phyloP scores from a whole-genome alignment of 1,139 yeast species.

The Kodamaea fungicola region DNA sequence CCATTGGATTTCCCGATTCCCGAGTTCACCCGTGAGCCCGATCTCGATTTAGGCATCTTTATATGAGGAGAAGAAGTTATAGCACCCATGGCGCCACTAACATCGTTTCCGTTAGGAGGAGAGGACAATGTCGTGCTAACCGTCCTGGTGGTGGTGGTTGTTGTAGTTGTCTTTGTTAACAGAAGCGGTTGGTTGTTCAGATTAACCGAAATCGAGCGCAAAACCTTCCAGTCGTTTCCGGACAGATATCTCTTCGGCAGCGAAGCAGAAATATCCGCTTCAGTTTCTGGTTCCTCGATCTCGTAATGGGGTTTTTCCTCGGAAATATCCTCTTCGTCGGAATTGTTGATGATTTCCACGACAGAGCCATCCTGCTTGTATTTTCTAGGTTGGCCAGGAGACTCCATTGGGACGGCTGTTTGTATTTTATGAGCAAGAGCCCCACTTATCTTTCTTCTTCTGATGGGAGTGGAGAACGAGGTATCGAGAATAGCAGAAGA shows the following conservation, averaged over 20 bases:
- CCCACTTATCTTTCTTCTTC: slow-evolving; percentile 68
- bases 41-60: slow-evolving; percentile 34
- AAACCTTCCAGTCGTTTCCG: slow-evolving; percentile 36
- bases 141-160: slow-evolving; percentile 45
- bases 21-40: slow-evolving; percentile 28
- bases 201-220: slow-evolving; percentile 42
- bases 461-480: slow-evolving; percentile 65
- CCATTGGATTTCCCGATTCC: slow-evolving; percentile 16
- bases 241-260: slow-evolving; percentile 26
- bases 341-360: slow-evolving; percentile 34
- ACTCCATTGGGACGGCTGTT: slow-evolving; percentile 81
- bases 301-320: slow-evolving; percentile 18
- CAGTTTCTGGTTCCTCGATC: slow-evolving; percentile 11
- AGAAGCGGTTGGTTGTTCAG: slow-evolving; percentile 33
- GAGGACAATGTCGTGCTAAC: slow-evolving; percentile 43
- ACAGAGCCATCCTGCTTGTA: slow-evolving; percentile 34
- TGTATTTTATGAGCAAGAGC: slow-evolving; percentile 66
- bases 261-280: slow-evolving; percentile 12
- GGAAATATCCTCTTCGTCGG: slow-evolving; percentile 31
- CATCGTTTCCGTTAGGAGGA: slow-evolving; percentile 36
- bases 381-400: slow-evolving; percentile 97
- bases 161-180: slow-evolving; percentile 46
- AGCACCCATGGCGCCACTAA: slow-evolving; percentile 6
- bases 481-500: slow-evolving; percentile 34
- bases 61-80: slow-evolving; percentile 15